phyloP scores from a whole-genome alignment of 495 filamentous ascomycete species.

The Bacidia rubella region DNA sequence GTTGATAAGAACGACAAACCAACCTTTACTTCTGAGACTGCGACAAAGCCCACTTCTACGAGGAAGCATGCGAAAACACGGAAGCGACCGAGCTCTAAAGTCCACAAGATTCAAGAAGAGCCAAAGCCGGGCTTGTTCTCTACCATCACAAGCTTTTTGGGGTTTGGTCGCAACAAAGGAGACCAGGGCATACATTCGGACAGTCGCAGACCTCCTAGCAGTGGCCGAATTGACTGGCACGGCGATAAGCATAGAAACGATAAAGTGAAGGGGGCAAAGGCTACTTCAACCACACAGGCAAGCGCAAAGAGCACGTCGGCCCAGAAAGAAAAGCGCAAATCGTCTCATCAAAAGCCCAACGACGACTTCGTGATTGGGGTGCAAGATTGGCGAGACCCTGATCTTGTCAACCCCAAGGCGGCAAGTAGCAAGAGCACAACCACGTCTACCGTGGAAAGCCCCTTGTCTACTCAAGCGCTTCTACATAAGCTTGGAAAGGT shows the following conservation, averaged over 20 bases:
- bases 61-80: slow-evolving; percentile 16
- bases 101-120: slow-evolving; percentile 8
- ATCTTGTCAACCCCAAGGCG: slow-evolving; percentile 41
- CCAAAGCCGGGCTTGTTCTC: slow-evolving; percentile 40
- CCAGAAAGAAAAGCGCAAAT: slow-evolving; percentile 12
- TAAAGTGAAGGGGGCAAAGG: slow-evolving; percentile 14
- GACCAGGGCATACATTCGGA: slow-evolving; percentile 29
- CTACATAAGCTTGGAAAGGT: slow-evolving; percentile 5
- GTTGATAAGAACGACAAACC: slow-evolving; percentile 5
- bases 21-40: slow-evolving; percentile 13
- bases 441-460: slow-evolving; percentile 16
- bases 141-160: slow-evolving; percentile 39
- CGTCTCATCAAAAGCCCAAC: slow-evolving; percentile 22
- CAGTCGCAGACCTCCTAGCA: slow-evolving; percentile 61
- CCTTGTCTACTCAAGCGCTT: slow-evolving; percentile 9
- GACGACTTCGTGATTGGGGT: slow-evolving; percentile 85
- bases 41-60: slow-evolving; percentile 18
- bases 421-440: slow-evolving; percentile 18
- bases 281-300: slow-evolving; percentile 7
- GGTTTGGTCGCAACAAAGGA: slow-evolving; percentile 28
- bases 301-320: slow-evolving; percentile 4
- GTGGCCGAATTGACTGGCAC: slow-evolving; percentile 68
- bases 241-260: slow-evolving; percentile 36
- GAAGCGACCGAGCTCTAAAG: slow-evolving; percentile 10
- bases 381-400: slow-evolving; percentile 84